Percentiles rank a stretch among this genome's conserved stretches.
Conservation (phyloP, 2,329 filamentous ascomycete genomes). For the Pseudocercospora vitis region DNA sequence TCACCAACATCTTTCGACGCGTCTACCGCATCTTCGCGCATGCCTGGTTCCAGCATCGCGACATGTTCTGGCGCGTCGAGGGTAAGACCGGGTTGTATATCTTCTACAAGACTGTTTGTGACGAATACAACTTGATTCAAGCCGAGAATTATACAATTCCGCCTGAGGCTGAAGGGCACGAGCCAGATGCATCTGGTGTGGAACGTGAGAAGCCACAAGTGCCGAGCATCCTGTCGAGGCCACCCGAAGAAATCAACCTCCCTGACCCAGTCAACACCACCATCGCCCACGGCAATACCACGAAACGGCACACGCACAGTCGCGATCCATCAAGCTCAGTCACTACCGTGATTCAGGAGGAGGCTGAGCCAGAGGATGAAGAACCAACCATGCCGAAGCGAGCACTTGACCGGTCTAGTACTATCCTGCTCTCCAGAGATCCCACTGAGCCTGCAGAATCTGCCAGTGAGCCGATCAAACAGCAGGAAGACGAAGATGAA, state of each 20-base stretch:
- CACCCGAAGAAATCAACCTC: conserved; percentile 17
- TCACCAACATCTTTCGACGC: conserved; percentile 91
- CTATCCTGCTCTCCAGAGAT: conserved; percentile 20
- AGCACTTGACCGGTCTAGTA: conserved; percentile 30
- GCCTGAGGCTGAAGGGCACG: conserved; percentile 83
- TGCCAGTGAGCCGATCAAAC: conserved; percentile 53
- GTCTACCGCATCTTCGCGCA: conserved; percentile 97
- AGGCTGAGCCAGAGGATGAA: conserved; percentile 62
- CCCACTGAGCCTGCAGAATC: conserved; percentile 12
- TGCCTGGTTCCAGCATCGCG: conserved; percentile 96
- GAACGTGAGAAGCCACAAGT: conserved; percentile 13
- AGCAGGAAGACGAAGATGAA: conserved; percentile 16
- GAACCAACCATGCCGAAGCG: conserved; percentile 24
- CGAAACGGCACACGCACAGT: conserved; percentile 77
- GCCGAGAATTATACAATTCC: conserved; percentile 96
- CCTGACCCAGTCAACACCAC: conserved; percentile 43
- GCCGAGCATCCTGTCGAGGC: conserved; percentile 23
- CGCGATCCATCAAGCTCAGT: conserved; percentile 72
- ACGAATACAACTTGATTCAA: conserved; percentile 83
- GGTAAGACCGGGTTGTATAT: conserved; percentile 87
- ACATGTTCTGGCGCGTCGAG: conserved; percentile 94
- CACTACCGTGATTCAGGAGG: conserved; percentile 77
- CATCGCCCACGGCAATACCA: conserved; percentile 64
- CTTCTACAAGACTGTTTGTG: conserved; percentile 96
- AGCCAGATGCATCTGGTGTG: conserved; percentile 42